Evolutionary conservation across 768 basidiomycete species (phyloP).

Genomic region (Mrakia hoshinonis): DNA sequence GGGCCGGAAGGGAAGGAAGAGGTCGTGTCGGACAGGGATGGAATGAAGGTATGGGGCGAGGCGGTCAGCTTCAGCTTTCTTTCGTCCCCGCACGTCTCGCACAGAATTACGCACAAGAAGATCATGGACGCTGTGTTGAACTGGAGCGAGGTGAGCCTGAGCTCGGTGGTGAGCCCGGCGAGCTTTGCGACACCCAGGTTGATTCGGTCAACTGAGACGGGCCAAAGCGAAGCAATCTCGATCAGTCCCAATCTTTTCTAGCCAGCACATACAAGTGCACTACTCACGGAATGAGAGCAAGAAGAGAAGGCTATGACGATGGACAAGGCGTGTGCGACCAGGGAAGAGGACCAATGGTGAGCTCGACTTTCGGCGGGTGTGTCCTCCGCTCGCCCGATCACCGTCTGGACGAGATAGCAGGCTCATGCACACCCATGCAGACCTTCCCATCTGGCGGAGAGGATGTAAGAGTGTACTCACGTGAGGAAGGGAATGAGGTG

Average conservation of each 20-base stretch:
- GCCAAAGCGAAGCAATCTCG: neutral
- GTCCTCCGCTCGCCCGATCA: neutral
- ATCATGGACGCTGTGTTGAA: conserved; percentile 32
- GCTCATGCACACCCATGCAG: no score
- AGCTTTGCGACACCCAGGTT: conserved; percentile 33
- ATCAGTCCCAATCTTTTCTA: no score
- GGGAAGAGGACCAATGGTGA: neutral
- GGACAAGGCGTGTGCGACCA: no score
- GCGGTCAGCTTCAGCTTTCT: no score
- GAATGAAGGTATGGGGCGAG: no score
- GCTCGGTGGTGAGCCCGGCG: conserved; percentile 28
- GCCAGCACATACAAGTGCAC: no score
- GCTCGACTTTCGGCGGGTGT: neutral
- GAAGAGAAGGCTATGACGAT: conserved; percentile 44
- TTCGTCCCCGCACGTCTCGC: no score
- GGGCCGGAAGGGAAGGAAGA: no score
- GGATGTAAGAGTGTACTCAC: neutral
- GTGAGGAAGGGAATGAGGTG: conserved; percentile 25
- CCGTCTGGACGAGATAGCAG: neutral
- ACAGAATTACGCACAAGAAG: conserved; percentile 35
- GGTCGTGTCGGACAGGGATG: no score
- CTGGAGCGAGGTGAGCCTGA: conserved; percentile 23
- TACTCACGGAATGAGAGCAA: conserved; percentile 37
- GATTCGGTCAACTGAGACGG: conserved; percentile 21
- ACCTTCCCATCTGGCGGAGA: no score